These are phyloP conservation scores for Monosporascus ibericus DNA, from an alignment of 2,329 filamentous ascomycete species.

Conservation along the genomic window DNA sequence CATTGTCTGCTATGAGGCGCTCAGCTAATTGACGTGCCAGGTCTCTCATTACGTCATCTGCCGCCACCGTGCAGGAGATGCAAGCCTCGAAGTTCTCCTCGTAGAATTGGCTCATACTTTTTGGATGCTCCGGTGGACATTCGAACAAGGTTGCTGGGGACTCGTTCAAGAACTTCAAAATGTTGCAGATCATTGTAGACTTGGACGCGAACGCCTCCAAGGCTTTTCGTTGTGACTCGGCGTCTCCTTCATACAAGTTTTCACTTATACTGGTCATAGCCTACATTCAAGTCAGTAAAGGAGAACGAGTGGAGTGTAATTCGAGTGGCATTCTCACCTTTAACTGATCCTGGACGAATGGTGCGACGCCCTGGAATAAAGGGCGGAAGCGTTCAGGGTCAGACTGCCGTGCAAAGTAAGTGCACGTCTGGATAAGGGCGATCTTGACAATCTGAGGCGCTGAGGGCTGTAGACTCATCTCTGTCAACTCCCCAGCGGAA, in stretches of 20 bases:
- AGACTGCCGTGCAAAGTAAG: conserved; percentile 52
- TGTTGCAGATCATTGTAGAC: conserved; percentile 41
- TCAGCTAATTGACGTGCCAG: conserved; percentile 42
- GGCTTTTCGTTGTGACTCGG: conserved; percentile 33
- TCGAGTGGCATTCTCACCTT: conserved; percentile 36
- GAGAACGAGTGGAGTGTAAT: neutral
- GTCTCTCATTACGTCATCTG: conserved; percentile 42
- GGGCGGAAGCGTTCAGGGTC: conserved; percentile 43
- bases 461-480: conserved; percentile 49
- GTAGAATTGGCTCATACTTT: conserved; percentile 32
- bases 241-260: conserved; percentile 32
- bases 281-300: conserved; percentile 18
- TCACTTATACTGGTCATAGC: conserved; percentile 32
- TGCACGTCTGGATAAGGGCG: conserved; percentile 55
- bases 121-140: conserved; percentile 28
- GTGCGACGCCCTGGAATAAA: conserved; percentile 49
- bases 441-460: conserved; percentile 56
- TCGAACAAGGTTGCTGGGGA: conserved; percentile 45
- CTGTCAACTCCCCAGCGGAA: conserved; percentile 50
- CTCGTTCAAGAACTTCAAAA: conserved; percentile 51
- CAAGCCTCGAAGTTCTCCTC: conserved; percentile 45
- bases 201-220: conserved; percentile 31
- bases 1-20: conserved; percentile 37
- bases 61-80: conserved; percentile 47
- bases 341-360: conserved; percentile 51